Evolutionary conservation across 1,284 basidiomycete genomes (phyloP).

Genomic region (Leucoagaricus sp.): DNA sequence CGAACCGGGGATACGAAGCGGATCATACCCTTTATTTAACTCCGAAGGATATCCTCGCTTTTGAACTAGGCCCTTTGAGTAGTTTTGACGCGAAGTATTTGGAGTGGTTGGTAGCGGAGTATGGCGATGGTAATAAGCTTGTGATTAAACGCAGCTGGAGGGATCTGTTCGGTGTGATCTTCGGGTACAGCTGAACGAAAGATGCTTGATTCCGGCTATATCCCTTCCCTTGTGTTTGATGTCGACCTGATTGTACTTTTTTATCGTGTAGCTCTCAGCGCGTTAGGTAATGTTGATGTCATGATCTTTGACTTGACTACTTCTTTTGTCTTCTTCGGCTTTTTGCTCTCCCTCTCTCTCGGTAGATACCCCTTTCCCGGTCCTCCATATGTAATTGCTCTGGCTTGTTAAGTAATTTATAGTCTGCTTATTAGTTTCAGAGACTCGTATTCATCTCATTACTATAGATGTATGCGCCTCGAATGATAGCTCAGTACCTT

Average conservation of each 20-base stretch:
- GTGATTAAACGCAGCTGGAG: slow-evolving; percentile 46
- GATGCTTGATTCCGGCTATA: neutral
- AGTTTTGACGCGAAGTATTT: slow-evolving; percentile 66
- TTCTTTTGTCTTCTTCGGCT: too few species aligned
- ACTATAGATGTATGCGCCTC: too few species aligned
- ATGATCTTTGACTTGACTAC: too few species aligned
- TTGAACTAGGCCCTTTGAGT: slow-evolving; percentile 74
- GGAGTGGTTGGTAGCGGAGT: slow-evolving; percentile 73
- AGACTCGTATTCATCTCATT: too few species aligned
- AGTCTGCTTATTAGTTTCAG: too few species aligned
- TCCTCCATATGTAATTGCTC: too few species aligned
- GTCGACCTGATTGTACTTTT: neutral
- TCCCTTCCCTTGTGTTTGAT: neutral
- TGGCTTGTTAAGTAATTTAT: too few species aligned
- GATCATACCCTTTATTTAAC: slow-evolving; percentile 33
- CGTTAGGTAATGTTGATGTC: too few species aligned
- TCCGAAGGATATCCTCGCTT: slow-evolving; percentile 62
- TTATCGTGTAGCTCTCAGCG: neutral
- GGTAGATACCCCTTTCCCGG: too few species aligned
- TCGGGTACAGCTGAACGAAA: slow-evolving; percentile 38
- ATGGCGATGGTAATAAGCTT: slow-evolving; percentile 46
- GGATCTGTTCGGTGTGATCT: slow-evolving; percentile 43
- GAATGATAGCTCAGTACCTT: too few species aligned
- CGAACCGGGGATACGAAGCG: slow-evolving; percentile 19
- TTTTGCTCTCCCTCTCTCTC: too few species aligned